Conservation (phyloP, 495 filamentous ascomycete species). For the Pseudotulostoma volvatum region DNA sequence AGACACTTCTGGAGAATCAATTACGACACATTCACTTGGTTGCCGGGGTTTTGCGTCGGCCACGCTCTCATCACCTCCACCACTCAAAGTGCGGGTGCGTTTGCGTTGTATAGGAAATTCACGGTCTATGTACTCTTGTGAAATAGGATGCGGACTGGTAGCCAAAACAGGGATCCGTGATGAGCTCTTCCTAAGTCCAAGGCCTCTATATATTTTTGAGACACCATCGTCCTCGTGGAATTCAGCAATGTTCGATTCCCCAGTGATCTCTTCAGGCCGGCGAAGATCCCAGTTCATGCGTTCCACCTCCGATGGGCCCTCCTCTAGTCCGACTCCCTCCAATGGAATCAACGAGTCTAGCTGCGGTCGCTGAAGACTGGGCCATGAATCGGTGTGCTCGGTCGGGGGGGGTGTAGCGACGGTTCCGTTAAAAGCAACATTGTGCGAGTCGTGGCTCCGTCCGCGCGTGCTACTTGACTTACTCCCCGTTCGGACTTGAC, state of each 20-base stretch:
- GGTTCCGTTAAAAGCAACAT: constrained; percentile 16
- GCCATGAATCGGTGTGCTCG: constrained; percentile 25
- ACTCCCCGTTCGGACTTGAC: constrained; percentile 40
- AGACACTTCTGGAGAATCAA: constrained; percentile 34
- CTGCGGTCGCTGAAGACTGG: constrained; percentile 24
- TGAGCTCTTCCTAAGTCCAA: constrained; percentile 29
- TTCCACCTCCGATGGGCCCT: constrained; percentile 17
- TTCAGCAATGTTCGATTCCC: constrained; percentile 27
- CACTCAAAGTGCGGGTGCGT: constrained; percentile 40
- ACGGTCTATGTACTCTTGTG: constrained; percentile 50
- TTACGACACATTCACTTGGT: constrained; percentile 54
- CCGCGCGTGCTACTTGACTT: constrained; percentile 38
- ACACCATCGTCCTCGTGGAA: constrained; percentile 18
- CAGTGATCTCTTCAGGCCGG: constrained; percentile 63
- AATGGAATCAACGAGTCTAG: constrained; percentile 29
- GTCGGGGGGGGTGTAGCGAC: constrained; percentile 14
- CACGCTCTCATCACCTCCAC: constrained; percentile 43
- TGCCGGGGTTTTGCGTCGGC: constrained; percentile 44
- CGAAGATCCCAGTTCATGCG: constrained; percentile 51
- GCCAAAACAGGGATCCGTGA: constrained; percentile 79
- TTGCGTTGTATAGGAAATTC: constrained; percentile 36
- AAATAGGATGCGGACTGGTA: constrained; percentile 59
- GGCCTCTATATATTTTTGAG: constrained; percentile 25
- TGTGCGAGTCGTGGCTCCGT: constrained; percentile 33
- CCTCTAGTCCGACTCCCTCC: constrained; percentile 23